Conservation (phyloP, 768 basidiomycete species). For the Leccinellum luteum region DNA sequence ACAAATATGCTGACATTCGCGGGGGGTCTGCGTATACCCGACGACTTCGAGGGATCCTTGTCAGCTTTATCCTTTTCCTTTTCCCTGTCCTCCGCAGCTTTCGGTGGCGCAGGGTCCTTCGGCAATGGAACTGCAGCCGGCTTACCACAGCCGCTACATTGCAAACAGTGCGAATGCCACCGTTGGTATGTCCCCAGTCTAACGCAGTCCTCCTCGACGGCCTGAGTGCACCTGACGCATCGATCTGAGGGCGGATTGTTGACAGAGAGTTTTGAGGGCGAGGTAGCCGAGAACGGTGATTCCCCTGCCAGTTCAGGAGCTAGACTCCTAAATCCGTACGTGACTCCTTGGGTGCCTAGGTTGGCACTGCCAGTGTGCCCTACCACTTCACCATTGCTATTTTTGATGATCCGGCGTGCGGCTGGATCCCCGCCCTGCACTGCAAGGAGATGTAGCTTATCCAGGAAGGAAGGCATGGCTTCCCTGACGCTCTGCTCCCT, state of each 20-base stretch:
- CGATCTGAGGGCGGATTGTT: constrained; percentile 83
- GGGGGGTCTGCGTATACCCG: constrained; percentile 68
- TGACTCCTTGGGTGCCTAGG: constrained; percentile 79
- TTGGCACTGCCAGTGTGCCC: constrained; percentile 45
- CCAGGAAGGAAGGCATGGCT: constrained; percentile 87
- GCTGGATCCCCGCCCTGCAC: constrained; percentile 80
- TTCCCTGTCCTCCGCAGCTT: constrained; percentile 51
- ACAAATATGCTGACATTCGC: constrained; percentile 79
- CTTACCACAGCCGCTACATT: constrained; percentile 79
- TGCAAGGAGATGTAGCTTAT: constrained; percentile 89
- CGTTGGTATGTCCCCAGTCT: constrained; percentile 93
- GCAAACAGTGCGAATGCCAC: constrained; percentile 96
- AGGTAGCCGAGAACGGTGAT: constrained; percentile 58
- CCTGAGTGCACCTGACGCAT: constrained; percentile 83
- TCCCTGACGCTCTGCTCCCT: constrained; percentile 80
- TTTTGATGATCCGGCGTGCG: constrained; percentile 72
- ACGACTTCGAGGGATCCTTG: constrained; percentile 54
- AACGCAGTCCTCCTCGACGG: constrained; percentile 97
- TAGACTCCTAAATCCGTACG: constrained; percentile 90
- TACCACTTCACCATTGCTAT: constrained; percentile 63
- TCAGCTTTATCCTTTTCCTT: constrained; percentile 39
- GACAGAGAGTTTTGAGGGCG: constrained; percentile 50
- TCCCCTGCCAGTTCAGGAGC: constrained; percentile 91
- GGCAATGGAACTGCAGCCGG: constrained; percentile 59
- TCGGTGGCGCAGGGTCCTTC: constrained; percentile 52